Evolutionary conservation across 2,329 filamentous ascomycete species (phyloP).

Genomic region (Neonectria ditissima): DNA sequence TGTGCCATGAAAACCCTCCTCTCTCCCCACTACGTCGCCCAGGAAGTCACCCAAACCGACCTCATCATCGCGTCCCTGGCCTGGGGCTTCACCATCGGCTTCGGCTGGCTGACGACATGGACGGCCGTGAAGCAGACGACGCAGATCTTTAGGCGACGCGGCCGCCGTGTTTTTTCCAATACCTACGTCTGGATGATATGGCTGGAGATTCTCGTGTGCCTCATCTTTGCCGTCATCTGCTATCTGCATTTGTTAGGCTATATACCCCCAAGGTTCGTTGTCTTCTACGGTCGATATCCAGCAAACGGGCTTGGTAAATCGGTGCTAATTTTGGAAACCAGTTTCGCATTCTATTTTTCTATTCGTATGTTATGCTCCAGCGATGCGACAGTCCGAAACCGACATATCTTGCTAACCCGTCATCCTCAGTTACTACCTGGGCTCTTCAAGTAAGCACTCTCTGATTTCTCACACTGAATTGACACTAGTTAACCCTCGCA

Average conservation of each 20-base stretch:
- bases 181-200: constrained; percentile 62
- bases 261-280: constrained; percentile 43
- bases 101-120: constrained; percentile 53
- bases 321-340: constrained; percentile 25
- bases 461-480: neutral
- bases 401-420: constrained; percentile 2
- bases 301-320: fast-evolving
- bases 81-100: constrained; percentile 53
- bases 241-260: constrained; percentile 39
- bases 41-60: constrained; percentile 36
- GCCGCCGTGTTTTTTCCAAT: constrained; percentile 49
- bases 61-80: constrained; percentile 45
- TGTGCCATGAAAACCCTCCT: constrained; percentile 41
- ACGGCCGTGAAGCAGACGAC: constrained; percentile 51
- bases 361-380: constrained; percentile 38
- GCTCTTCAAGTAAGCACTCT: constrained; percentile 39
- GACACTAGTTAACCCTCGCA: constrained; percentile 1
- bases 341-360: constrained; percentile 45
- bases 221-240: constrained; percentile 55
- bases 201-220: constrained; percentile 57
- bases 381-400: fast-evolving
- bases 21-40: constrained; percentile 36
- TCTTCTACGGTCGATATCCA: neutral
- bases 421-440: constrained; percentile 41
- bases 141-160: constrained; percentile 49